Base-by-base conservation (phyloP, 371 early-diverging fungal genomes). In the Coemansia sp. region DNA sequence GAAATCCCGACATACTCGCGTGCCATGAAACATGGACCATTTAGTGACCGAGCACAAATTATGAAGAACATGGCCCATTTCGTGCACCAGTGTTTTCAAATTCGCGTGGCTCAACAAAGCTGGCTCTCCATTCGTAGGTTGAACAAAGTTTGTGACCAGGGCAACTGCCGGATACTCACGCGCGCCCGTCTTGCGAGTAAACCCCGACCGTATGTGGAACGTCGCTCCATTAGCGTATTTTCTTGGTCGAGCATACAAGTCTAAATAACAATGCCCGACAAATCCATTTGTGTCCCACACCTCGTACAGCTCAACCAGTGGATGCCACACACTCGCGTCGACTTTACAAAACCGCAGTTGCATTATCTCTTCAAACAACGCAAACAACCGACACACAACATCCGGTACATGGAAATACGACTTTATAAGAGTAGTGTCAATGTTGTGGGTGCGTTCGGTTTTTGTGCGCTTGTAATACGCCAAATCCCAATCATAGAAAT, bases 11-110 rank as follows among this genome's bases (percentile, higher is more conserved):
- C 14, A 11, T 14, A 27, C 55, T 29, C 18, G 13, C 8, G 29
- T 31, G 55, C 55, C 50, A n/a, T 63, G 53, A 21, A 63, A 40
- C 6, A 27, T n/a, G n/a, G 54, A 39, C 63, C 63, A 63, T 26
- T 63, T 63, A 18, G 54, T 54, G 18, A 18, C 40, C 0, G 54
- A 37, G 21, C 37, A 40, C 3, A 63, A 4, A 11, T 40, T 24
- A 40, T 63, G 63, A 8, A 63, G 42, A 24, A 54, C 63, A 24
- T 63, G 63, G 24, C 63, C 63, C 4, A 54, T 13, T 18, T 63
- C 63, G 21, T 63, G 63, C 26, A 63, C 22, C 37, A 63, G 45
- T 1, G 52, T 54, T 34, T 52, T 27, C 21, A 63, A 27, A n/a
- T 26, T 16, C 3, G 22, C 52, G 42, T 63, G 63, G 13, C 8